These are phyloP conservation scores for Huntiella savannae DNA, from an alignment of 2,329 filamentous ascomycete genomes.

Conservation along the genomic window DNA sequence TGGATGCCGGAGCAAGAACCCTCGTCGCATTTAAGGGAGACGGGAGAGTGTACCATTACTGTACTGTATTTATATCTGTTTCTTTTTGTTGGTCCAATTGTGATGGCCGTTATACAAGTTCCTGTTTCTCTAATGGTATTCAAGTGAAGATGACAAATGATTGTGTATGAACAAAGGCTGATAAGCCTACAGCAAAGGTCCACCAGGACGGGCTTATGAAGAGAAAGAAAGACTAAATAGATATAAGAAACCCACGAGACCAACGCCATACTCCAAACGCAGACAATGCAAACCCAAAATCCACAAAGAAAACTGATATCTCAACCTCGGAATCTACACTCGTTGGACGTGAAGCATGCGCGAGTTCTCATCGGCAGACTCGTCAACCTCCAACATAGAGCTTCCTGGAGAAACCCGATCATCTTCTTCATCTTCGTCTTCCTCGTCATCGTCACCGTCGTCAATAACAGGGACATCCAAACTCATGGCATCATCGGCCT, in stretches of 20 bases:
- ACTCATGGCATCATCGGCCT: slow-evolving; percentile 51
- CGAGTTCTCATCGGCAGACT: slow-evolving; percentile 19
- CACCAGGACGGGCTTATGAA: background rate
- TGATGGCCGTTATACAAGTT: background rate
- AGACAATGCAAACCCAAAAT: background rate
- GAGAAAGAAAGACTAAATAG: background rate
- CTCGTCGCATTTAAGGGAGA: slow-evolving; percentile 46
- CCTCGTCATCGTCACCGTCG: slow-evolving; percentile 48
- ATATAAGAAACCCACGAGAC: background rate
- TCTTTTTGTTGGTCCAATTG: background rate
- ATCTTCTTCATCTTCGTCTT: slow-evolving; percentile 26
- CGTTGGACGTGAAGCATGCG: slow-evolving; percentile 12
- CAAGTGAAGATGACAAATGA: background rate
- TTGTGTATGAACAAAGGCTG: background rate
- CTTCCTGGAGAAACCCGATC: slow-evolving; percentile 22
- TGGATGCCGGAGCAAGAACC: slow-evolving; percentile 69
- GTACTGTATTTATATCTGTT: background rate
- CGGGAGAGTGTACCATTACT: slow-evolving; percentile 18
- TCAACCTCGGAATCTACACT: background rate
- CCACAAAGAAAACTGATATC: background rate
- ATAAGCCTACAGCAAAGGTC: background rate
- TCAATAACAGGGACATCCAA: slow-evolving; percentile 51
- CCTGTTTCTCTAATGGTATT: background rate
- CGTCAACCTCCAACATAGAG: slow-evolving; percentile 36
- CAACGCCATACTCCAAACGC: background rate